phyloP scores from a whole-genome alignment of 257 asterid species.

The Nicotiana knightiana region DNA sequence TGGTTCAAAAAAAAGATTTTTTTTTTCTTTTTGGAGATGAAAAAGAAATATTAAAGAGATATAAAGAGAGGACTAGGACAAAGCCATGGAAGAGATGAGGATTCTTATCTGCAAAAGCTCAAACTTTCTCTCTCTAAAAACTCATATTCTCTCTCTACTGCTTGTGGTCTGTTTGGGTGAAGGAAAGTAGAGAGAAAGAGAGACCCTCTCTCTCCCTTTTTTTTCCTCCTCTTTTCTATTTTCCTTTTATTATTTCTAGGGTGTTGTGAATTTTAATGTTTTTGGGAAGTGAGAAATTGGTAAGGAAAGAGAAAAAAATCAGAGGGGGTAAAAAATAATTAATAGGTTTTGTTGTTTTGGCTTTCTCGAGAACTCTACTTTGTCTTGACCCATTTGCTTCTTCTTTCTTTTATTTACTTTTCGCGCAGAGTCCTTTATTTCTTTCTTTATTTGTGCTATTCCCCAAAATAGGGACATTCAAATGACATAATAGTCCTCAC shows the following conservation, averaged over 20 bases:
- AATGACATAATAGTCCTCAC: slow-evolving; percentile 1
- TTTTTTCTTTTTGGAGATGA: background rate
- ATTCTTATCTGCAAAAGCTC: slow-evolving; percentile 8
- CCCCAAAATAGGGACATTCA: background rate
- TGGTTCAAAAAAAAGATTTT: background rate
- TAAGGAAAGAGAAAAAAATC: background rate
- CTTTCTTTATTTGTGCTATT: background rate
- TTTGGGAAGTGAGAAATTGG: background rate
- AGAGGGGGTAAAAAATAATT: background rate
- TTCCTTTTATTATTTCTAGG: background rate
- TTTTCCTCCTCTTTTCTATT: background rate
- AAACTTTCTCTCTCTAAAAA: background rate
- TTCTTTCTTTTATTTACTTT: background rate
- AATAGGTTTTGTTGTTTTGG: background rate
- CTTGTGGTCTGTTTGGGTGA: slow-evolving; percentile 27
- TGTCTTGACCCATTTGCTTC: slow-evolving; percentile 6
- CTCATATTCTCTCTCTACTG: slow-evolving; percentile 39
- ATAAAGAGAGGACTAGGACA: background rate
- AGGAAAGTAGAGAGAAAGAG: slow-evolving; percentile 9
- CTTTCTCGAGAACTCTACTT: slow-evolving; percentile 8
- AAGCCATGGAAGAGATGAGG: slow-evolving; percentile 11
- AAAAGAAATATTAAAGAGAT: background rate
- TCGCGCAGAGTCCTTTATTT: background rate
- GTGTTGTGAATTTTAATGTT: background rate
- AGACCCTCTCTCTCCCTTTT: slow-evolving; percentile 1